Evolutionary conservation across 208 protist species (phyloP).

Genomic region (Crithidia brevicula): DNA sequence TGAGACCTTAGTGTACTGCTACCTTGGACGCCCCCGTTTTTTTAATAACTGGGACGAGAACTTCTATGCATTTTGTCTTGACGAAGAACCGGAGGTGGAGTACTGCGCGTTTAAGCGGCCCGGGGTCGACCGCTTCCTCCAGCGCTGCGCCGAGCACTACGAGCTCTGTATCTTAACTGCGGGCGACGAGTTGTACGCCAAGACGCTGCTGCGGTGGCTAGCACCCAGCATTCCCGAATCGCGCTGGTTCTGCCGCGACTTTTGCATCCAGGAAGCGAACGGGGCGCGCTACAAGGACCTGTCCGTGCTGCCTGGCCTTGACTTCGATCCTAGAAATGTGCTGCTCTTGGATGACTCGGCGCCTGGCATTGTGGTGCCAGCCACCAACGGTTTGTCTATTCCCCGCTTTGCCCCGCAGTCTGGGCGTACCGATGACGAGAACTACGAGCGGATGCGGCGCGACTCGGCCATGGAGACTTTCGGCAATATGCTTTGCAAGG

Average conservation of each 20-base stretch:
- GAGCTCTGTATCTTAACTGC: constrained; percentile 81
- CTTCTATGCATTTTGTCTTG: constrained; percentile 33
- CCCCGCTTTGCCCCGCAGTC: constrained; percentile 55
- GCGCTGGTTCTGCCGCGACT: constrained; percentile 59
- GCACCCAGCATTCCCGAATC: constrained; percentile 40
- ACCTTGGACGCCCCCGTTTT: constrained; percentile 35
- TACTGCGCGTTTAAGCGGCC: constrained; percentile 66
- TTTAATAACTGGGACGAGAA: constrained; percentile 24
- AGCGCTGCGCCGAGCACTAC: constrained; percentile 46
- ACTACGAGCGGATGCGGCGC: constrained; percentile 34
- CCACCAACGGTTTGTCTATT: constrained; percentile 64
- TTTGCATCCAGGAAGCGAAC: constrained; percentile 39
- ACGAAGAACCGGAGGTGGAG: constrained; percentile 25
- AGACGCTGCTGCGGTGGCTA: constrained; percentile 46
- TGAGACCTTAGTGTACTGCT: constrained; percentile 72
- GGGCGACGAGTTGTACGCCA: constrained; percentile 62
- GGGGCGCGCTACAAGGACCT: constrained; percentile 61
- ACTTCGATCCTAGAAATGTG: constrained; percentile 37
- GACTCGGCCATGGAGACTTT: constrained; percentile 38
- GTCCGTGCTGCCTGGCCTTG: constrained; percentile 29
- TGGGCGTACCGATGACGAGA: constrained; percentile 31
- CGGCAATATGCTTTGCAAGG: constrained; percentile 39
- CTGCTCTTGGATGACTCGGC: constrained; percentile 78
- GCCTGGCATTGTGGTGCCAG: constrained; percentile 55
- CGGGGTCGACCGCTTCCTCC: constrained; percentile 50